Evolutionary conservation across 331 rosid species (phyloP), one percentile per base, ranked within the genome.

Genomic region (Ulmus americana): DNA sequence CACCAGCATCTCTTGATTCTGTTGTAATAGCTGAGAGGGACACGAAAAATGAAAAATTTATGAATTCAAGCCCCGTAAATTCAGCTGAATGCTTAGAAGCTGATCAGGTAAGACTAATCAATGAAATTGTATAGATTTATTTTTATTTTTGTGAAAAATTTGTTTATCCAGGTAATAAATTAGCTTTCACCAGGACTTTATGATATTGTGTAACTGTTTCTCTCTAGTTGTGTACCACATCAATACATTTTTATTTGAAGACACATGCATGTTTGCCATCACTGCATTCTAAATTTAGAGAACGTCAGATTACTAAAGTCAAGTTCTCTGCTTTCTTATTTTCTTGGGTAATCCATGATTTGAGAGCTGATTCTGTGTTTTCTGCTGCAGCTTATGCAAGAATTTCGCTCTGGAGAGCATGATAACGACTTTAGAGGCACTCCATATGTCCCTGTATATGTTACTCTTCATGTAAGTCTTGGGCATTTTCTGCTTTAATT

Each of bases 1-100:
- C 97, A 5, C 95, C 98, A 10, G 90, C 83, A 0, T 89, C 95
- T 65, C 86, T 87, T 13, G 98, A 87, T 83, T 94, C 97, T 10
- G 95, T 85, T 64, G 95, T 89, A 40, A 82, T 92, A 72, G 90
- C 80, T 7, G 95, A 85, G 74, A 81, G 90, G 69, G 96, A 91
- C 73, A 73, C 86, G 28, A 86, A 81, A 78, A 84, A 69, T 74
- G 89, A 81, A n/a, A 87, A 75, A 70, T 87, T 70, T 68, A 39
- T 90, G 7, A 69, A 71, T 77, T 70, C 74, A 1, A 84, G 86
- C 66, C 90, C 95, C 64, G 77, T 83, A 67, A 80, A 75, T 67
- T 52, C 90, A 38, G 86, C 75, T 14, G 89, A 84, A 73, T 85
- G 91, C 79, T 70, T 91, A 63, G 97, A 86, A 67, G 82, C 88